phyloP scores from a whole-genome alignment of 768 basidiomycete genomes.

The Hericium erinaceus region DNA sequence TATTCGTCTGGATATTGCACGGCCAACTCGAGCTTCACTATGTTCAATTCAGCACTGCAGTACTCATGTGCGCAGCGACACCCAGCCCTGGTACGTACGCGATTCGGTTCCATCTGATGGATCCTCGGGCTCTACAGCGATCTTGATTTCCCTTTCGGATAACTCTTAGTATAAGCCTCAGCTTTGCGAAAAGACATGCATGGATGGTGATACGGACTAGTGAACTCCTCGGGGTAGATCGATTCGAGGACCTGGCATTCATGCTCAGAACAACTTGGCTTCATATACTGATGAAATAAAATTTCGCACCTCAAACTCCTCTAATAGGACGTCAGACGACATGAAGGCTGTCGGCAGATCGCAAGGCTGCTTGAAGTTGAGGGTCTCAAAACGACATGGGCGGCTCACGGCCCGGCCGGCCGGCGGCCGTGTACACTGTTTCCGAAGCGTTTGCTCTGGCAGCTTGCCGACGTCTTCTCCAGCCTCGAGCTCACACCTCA shows the following conservation, averaged over 20 bases:
- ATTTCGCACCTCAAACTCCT: constrained; percentile 78
- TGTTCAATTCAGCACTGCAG: background rate
- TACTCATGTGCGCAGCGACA: background rate
- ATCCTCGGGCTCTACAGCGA: constrained; percentile 85
- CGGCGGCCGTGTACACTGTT: no score
- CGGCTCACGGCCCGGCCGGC: no score
- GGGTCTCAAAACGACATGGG: no score
- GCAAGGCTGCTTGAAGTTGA: no score
- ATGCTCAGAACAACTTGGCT: constrained; percentile 7
- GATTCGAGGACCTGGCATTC: constrained; percentile 74
- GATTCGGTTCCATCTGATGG: constrained; percentile 50
- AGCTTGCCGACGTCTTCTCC: background rate
- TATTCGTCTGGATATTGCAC: constrained; percentile 78
- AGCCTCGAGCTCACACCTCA: background rate
- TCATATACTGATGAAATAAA: constrained; percentile 5
- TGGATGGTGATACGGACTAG: constrained; percentile 52
- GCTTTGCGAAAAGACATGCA: constrained; percentile 24
- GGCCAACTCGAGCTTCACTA: constrained; percentile 67
- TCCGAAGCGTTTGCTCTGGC: background rate
- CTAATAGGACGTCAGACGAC: constrained; percentile 62
- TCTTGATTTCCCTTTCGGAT: constrained; percentile 72
- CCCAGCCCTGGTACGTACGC: constrained; percentile 28
- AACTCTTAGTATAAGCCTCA: constrained; percentile 63
- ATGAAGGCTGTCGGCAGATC: constrained; percentile 24
- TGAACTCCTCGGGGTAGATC: constrained; percentile 90